phyloP scores from a whole-genome alignment of 495 filamentous ascomycete species.

The Penicillium antarcticum region DNA sequence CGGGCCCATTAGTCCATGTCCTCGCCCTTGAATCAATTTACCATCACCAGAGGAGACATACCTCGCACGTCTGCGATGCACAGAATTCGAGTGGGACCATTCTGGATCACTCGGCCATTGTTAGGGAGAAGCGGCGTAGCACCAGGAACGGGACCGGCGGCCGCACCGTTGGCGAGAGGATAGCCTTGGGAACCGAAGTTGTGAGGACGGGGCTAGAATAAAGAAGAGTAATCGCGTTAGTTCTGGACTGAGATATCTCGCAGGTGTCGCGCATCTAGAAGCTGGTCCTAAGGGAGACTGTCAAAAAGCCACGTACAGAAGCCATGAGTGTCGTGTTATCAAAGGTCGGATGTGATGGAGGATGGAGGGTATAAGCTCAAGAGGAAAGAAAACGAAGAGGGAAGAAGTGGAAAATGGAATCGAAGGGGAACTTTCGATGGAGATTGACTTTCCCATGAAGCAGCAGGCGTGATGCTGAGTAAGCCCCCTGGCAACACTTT shows the following conservation, averaged over 20 bases:
- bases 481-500: conserved; percentile 20
- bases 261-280: conserved; percentile 1
- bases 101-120: conserved; percentile 76
- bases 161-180: conserved; percentile 46
- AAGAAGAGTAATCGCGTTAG: background rate
- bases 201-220: conserved; percentile 42
- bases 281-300: conserved; percentile 17
- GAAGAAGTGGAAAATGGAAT: conserved; percentile 19
- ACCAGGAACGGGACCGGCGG: conserved; percentile 47
- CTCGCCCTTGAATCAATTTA: background rate
- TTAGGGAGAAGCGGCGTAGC: conserved; percentile 58
- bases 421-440: conserved; percentile 16
- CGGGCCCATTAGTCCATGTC: conserved; percentile 15
- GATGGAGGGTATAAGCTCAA: conserved; percentile 3
- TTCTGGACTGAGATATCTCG: background rate
- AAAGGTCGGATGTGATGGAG: conserved; percentile 3
- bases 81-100: conserved; percentile 77
- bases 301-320: conserved; percentile 45
- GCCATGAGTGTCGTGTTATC: conserved; percentile 40
- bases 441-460: conserved; percentile 23
- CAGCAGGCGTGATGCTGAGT: conserved; percentile 21
- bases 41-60: conserved; percentile 35
- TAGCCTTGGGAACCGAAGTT: conserved; percentile 50
- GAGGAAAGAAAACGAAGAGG: conserved; percentile 14
- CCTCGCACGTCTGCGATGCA: conserved; percentile 98